These are phyloP conservation scores for Claviceps sp. DNA, from an alignment of 2,329 filamentous ascomycete genomes.

Conservation along the genomic window DNA sequence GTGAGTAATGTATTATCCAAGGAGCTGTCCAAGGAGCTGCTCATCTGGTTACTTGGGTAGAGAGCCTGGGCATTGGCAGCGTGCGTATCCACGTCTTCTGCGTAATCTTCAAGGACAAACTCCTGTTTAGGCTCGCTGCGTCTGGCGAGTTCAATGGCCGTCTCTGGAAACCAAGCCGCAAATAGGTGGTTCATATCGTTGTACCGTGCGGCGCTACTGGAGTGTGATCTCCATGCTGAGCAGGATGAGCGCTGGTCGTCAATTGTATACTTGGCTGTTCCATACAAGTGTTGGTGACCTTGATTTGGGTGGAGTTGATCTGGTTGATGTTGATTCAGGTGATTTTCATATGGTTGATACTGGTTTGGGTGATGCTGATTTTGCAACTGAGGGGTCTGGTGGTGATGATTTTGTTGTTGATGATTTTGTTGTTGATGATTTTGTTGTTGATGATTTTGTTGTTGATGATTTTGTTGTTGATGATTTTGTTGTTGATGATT, in stretches of 20 bases:
- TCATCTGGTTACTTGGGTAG: too few species aligned
- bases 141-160: neutral
- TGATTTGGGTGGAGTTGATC: too few species aligned
- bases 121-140: too few species aligned
- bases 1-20: neutral
- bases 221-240: neutral
- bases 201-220: neutral
- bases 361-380: too few species aligned
- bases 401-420: too few species aligned
- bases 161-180: neutral
- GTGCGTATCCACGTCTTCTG: neutral
- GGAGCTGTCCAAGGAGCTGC: neutral
- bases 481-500: too few species aligned
- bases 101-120: neutral
- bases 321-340: too few species aligned
- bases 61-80: neutral
- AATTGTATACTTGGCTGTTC: neutral
- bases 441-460: too few species aligned
- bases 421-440: too few species aligned
- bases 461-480: too few species aligned
- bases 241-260: neutral
- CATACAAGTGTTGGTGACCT: neutral
- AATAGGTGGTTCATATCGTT: neutral
- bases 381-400: too few species aligned
- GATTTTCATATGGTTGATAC: too few species aligned